Evolutionary conservation across 2,329 filamentous ascomycete genomes (phyloP), one percentile per base, ranked within the genome.

Genomic region (Monascus ruber): DNA sequence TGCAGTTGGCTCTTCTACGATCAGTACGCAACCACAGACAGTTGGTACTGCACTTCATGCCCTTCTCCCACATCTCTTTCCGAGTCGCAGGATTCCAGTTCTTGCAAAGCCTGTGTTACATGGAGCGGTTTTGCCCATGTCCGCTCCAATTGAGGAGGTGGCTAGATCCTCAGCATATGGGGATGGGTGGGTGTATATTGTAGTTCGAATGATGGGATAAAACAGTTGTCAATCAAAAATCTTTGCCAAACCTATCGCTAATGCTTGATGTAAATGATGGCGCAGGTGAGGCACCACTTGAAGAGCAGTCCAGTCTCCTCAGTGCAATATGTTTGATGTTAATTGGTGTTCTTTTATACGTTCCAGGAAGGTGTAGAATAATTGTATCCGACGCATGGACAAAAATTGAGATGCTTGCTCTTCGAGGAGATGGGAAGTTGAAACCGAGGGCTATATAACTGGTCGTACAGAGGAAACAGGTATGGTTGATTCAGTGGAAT

Each of bases 171-270:
- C 84, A 4, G 79, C 85, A 1, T 96, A 95, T 68, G 79, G 86
- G 0, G 91, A 98, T 63, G 91, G 91, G 0, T 98, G 88, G 82
- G 62, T 94, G 25, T 85, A 86, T 60, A 63, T 95, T 33, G 83
- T 86, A 38, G 75, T 95, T 4, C 73, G 80, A 17, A 81, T 93
- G 68, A 70, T 86, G 55, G 68, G 66, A 9, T 74, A 45, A 37
- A 8, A 31, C 29, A 17, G 17, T 17, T 17, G 17, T 17, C 17
- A 17, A 17, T 17, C 17, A 17, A 17, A 17, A 17, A 17, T 17
- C 17, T 17, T 17, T 17, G 17, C 17, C 17, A 17, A 17, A 17
- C 3, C 17, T 17, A 17, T 17, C 17, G 3, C 28, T 10, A 29
- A 29, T 10, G 28, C 28, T 29, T 29, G 28, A 29, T 29, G 6